These are phyloP conservation scores for Lasiodiplodia sp. DNA, from an alignment of 2,329 filamentous ascomycete species.

Conservation along the genomic window DNA sequence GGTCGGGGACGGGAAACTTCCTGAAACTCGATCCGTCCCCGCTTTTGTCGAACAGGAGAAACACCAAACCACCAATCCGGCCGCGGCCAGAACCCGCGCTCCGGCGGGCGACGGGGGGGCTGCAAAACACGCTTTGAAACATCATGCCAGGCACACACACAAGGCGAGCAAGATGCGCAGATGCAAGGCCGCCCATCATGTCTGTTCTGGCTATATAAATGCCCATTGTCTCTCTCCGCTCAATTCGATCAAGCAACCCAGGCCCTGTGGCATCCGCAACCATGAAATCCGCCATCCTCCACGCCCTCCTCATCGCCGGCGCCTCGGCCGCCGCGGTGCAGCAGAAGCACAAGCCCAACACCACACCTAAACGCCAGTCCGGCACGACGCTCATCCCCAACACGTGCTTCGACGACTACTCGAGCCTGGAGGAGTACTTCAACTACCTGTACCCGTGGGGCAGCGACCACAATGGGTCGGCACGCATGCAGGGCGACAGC, in stretches of 20 bases:
- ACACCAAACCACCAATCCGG: slow-evolving; percentile 26
- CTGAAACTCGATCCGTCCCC: slow-evolving; percentile 9
- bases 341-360: background rate
- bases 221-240: background rate
- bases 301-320: background rate
- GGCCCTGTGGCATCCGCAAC: background rate
- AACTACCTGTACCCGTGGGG: slow-evolving; percentile 66
- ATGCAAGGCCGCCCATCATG: slow-evolving; percentile 15
- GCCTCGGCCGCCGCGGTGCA: slow-evolving; percentile 14
- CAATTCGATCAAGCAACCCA: background rate
- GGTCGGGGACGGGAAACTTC: background rate
- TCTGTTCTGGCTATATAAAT: slow-evolving; percentile 1
- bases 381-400: slow-evolving; percentile 38
- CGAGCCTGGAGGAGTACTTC: slow-evolving; percentile 52
- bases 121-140: slow-evolving; percentile 15
- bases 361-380: slow-evolving; percentile 32
- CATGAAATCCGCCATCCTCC: slow-evolving; percentile 15
- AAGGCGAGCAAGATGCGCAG: background rate
- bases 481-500: slow-evolving; percentile 55
- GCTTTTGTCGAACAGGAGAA: slow-evolving; percentile 25
- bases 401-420: slow-evolving; percentile 42
- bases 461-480: slow-evolving; percentile 64
- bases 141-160: background rate
- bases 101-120: slow-evolving; percentile 1
- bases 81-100: background rate